Evolutionary conservation across 2,329 filamentous ascomycete species (phyloP), one percentile per base, ranked within the genome.

Genomic region (Ceratocystis alfenasii): DNA sequence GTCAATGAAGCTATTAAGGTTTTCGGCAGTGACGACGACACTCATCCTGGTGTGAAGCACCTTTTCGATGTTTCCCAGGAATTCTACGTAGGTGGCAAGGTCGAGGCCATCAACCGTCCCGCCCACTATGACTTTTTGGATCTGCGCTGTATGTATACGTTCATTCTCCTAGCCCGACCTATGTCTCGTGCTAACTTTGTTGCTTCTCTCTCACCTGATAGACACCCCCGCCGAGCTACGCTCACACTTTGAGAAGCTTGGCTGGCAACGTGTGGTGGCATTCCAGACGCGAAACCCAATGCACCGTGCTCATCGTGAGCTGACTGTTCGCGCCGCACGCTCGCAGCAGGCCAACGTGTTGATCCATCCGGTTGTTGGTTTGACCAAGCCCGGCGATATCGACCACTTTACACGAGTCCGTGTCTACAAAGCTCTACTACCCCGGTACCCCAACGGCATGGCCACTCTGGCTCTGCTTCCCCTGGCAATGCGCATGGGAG

Each of bases 211-310:
- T 41, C 20, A 17, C 30, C 4, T 25, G 5, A 22, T 63, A 91
- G 88, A 93, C 79, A 95, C 94, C 10, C 94, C 94, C 70, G 87
- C 94, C 62, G 94, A 99, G 80, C 83, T 99, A 73, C 90, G 94
- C 73, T 81, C 90, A 70, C 93, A 97, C 82, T 99, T 99, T 75
- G 94, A 97, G 83, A 99, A 99, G 85, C 90, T 99, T 72, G 94
- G 94, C 79, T 99, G 94, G 94, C 87, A 89, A 77, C 87, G 88
- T 77, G 93, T 99, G 72, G 94, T 99, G 70, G 94, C 94, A 74
- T 99, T 99, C 88, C 94, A 99, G 83, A 99, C 94, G 70, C 83
- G 92, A 76, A 99, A 99, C 80, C 94, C 94, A 72, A 99, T 99
- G 94, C 94, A 99, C 82, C 89, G 94, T 74, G 94, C 94, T 76